These are phyloP conservation scores for Rhizoclosmatium globosum DNA, from an alignment of 192 early-diverging fungal species.

Conservation along the genomic window DNA sequence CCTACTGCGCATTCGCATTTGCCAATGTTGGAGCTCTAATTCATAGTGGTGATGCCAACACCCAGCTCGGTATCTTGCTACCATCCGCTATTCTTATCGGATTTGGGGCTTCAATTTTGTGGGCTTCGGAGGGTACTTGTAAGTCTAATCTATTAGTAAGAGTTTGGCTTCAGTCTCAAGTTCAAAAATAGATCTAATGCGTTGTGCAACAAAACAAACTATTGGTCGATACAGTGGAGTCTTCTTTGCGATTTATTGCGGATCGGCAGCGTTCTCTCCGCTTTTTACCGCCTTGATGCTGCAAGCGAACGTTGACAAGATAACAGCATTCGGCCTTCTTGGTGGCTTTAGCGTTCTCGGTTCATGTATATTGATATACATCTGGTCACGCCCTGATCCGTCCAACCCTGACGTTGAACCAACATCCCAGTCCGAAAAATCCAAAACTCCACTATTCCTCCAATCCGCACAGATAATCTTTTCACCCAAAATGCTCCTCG, in stretches of 20 bases:
- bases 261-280: background rate
- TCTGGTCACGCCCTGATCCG: background rate
- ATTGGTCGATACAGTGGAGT: conserved; percentile 29
- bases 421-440: background rate
- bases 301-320: conserved; percentile 9
- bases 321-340: background rate
- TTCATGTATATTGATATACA: background rate
- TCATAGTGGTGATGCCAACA: background rate
- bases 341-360: background rate
- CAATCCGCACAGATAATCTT: background rate
- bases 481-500: background rate
- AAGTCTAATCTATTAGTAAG: background rate
- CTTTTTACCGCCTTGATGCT: conserved; percentile 8
- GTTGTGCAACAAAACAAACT: conserved; percentile 3
- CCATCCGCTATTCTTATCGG: conserved; percentile 18
- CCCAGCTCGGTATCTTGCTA: conserved; percentile 18
- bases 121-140: conserved; percentile 28
- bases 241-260: conserved; percentile 4
- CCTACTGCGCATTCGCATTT: conserved; percentile 20
- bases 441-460: conserved; percentile 3
- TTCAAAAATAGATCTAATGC: background rate
- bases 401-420: too few relatives aligned
- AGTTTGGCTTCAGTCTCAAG: too few relatives aligned
- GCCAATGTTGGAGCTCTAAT: conserved; percentile 9
- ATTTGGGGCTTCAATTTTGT: conserved; percentile 19